phyloP scores from a whole-genome alignment of 495 filamentous ascomycete genomes.

The Diplogelasinospora grovesii region DNA sequence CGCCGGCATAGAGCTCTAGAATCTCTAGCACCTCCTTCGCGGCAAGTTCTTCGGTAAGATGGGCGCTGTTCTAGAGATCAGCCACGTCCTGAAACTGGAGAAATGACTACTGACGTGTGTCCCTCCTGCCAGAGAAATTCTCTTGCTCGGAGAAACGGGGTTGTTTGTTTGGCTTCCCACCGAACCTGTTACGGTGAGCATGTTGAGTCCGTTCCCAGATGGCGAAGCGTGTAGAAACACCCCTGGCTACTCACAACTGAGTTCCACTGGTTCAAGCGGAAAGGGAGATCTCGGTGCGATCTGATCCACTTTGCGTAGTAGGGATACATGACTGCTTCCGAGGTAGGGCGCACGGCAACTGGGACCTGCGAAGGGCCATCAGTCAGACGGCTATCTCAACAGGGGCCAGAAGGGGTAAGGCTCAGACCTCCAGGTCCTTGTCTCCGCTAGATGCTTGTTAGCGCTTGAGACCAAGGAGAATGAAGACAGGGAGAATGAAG shows the following conservation, averaged over 20 bases:
- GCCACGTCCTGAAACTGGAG: no score
- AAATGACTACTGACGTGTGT: no score
- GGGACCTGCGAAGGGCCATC: no score
- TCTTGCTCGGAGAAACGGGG: constrained; percentile 84
- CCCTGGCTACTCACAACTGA: constrained; percentile 56
- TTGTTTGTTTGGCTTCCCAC: constrained; percentile 98
- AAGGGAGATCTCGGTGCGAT: constrained; percentile 85
- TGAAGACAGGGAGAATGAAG: no score
- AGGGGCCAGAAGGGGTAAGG: no score
- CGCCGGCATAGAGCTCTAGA: constrained; percentile 81
- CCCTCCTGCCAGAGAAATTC: constrained; percentile 99
- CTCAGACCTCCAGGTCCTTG: constrained; percentile 83
- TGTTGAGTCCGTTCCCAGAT: not conserved
- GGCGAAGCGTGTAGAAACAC: not conserved
- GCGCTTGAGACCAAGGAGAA: no score
- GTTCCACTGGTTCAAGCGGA: constrained; percentile 96
- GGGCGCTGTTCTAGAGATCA: no score
- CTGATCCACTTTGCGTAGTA: constrained; percentile 92
- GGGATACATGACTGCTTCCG: constrained; percentile 86
- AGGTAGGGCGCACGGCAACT: constrained; percentile 92
- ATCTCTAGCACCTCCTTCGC: constrained; percentile 83
- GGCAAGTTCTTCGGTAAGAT: constrained; percentile 71
- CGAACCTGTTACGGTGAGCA: no score
- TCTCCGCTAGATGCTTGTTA: constrained; percentile 52
- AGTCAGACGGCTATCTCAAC: no score